Evolutionary conservation across 495 filamentous ascomycete genomes (phyloP), one percentile per base, ranked within the genome.

Genomic region (Amphirosellinia nigrospora): DNA sequence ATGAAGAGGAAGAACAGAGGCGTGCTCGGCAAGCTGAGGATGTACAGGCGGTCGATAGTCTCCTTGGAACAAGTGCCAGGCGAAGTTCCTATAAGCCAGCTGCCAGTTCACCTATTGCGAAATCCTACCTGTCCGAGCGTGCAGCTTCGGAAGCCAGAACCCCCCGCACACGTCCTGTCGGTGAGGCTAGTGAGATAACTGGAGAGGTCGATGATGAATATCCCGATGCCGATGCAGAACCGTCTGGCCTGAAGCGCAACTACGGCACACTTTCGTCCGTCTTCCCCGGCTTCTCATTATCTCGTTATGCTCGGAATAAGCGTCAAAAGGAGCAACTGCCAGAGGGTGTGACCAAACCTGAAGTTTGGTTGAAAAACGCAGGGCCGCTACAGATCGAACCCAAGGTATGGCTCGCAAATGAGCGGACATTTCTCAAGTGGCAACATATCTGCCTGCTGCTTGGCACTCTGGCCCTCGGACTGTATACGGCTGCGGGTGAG

Each of bases 351-450:
- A 86, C 82, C 39, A 88, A 95, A 68, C 96, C 96, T 11, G 88
- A 86, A 1, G 84, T 86, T 55, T 93, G 94, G 88, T 91, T 99
- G 82, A 99, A 98, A 83, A 95, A 99, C 79, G 85, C 91, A 0
- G 94, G 95, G 0, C 93, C 94, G 0, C 85, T 98, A 41, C 88
- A 92, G 63, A 93, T 99, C 46, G 96, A 99, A 80, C 92, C 93
- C 48, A 99, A 99, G 80, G 95, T 99, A 7, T 99, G 96, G 94
- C 91, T 99, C 41, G 96, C 96, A 59, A 99, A 99, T 78, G 93
- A 99, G 82, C 89, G 96, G 55, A 99, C 96, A 0, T 99, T 97
- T 75, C 89, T 99, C 78, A 97, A 97, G 78, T 99, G 96, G 96
- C 91, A 97, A 79, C 94, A 98, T 76, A 92, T 98, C 72, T 90